A percentile compares a stretch with the other conserved stretches of the same genome.
Evolutionary conservation across 768 basidiomycete genomes (phyloP).

Genomic region (Glaciozyma antarctica): DNA sequence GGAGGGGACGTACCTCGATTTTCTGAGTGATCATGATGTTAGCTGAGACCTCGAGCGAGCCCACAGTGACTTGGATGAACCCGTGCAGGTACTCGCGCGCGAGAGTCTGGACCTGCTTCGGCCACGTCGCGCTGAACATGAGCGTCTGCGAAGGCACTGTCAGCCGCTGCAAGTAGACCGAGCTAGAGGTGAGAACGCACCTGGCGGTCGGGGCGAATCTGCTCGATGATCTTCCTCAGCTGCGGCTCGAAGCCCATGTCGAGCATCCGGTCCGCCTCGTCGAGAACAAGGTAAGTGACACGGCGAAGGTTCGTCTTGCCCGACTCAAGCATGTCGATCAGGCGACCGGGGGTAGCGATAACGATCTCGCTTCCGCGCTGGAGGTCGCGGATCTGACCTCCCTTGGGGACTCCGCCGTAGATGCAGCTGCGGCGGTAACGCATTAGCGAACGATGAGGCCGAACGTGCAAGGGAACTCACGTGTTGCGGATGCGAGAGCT

Average conservation of each 20-base stretch:
- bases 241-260: conserved; percentile 99
- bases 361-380: conserved; percentile 95
- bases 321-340: conserved; percentile 97
- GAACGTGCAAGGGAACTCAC: background rate
- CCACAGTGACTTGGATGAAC: conserved; percentile 97
- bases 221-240: conserved; percentile 92
- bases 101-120: conserved; percentile 96
- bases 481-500: conserved; percentile 81
- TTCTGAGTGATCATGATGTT: conserved; percentile 96
- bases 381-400: conserved; percentile 93
- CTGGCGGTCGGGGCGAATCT: conserved; percentile 86
- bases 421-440: conserved; percentile 57
- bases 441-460: background rate
- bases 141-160: conserved; percentile 52
- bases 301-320: conserved; percentile 93
- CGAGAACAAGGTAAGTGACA: conserved; percentile 96
- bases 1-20: conserved; percentile 72
- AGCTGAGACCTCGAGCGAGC: conserved; percentile 94
- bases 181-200: no score
- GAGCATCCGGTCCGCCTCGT: conserved; percentile 99
- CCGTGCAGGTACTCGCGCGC: conserved; percentile 93
- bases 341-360: conserved; percentile 98
- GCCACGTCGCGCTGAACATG: conserved; percentile 99
- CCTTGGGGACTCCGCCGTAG: conserved; percentile 97
- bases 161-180: no score